These are phyloP conservation scores for Ajuga reptans DNA, from an alignment of 305 asterid species.

Conservation along the genomic window DNA sequence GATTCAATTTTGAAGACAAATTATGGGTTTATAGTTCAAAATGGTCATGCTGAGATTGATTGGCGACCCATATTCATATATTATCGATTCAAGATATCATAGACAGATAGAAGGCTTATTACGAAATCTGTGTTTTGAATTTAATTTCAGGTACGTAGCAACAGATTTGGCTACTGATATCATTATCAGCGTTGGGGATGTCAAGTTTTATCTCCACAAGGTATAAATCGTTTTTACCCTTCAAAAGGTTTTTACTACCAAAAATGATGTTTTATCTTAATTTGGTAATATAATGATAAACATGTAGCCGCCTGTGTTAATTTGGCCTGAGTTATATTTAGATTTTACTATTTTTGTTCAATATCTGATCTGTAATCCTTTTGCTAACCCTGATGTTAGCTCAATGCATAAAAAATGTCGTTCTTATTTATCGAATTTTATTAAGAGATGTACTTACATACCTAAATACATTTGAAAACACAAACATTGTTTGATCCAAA, in stretches of 20 bases:
- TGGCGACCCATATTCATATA: no score
- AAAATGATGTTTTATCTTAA: not conserved
- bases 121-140: slow-evolving; percentile 14
- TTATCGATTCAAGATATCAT: no score
- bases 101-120: not conserved
- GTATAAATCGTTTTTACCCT: slow-evolving; percentile 31
- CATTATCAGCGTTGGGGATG: slow-evolving; percentile 60
- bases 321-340: not conserved
- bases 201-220: slow-evolving; percentile 85
- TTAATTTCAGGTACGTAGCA: slow-evolving; percentile 71
- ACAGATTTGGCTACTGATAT: slow-evolving; percentile 72
- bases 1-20: slow-evolving; percentile 2
- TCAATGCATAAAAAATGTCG: not conserved
- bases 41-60: not conserved
- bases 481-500: not conserved
- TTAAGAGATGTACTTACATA: not conserved
- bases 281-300: not conserved
- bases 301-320: not conserved
- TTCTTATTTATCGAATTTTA: not conserved
- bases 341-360: not conserved
- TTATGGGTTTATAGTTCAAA: not conserved
- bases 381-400: not conserved
- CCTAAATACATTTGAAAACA: not conserved
- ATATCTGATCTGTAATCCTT: not conserved
- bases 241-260: not conserved